Conservation (phyloP, 208 protist genomes). For the Strigomonas culicis region DNA sequence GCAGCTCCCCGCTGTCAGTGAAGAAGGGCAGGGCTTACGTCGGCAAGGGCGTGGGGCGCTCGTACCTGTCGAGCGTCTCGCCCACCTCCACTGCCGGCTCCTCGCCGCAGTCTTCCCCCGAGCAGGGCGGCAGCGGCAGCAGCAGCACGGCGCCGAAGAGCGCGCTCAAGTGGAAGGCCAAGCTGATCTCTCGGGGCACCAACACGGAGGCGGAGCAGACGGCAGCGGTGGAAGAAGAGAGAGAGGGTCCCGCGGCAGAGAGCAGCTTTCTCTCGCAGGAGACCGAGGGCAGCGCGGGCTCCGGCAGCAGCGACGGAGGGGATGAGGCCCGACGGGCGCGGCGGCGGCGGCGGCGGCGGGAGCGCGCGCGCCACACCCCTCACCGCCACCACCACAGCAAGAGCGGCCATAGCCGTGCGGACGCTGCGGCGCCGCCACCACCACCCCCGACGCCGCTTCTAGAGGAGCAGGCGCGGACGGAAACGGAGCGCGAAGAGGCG, state of each 20-base stretch:
- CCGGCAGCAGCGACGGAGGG: not conserved
- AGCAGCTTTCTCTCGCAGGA: too few relatives aligned
- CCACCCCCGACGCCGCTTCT: not conserved
- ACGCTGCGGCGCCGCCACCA: too few relatives aligned
- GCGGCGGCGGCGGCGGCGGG: not conserved
- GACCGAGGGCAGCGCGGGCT: too few relatives aligned
- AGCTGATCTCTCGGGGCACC: conserved; percentile 41
- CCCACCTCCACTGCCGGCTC: not conserved
- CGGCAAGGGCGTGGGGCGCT: not conserved
- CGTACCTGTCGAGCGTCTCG: not conserved
- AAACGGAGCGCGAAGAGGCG: conserved; percentile 10
- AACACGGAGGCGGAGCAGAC: conserved; percentile 13
- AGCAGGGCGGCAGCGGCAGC: not conserved
- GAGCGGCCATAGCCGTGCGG: not conserved
- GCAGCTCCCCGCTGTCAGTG: too few relatives aligned
- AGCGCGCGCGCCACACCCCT: not conserved
- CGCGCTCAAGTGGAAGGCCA: conserved; percentile 26
- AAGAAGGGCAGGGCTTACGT: too few relatives aligned
- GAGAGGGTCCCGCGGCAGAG: too few relatives aligned
- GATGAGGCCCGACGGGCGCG: not conserved
- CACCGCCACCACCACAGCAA: not conserved
- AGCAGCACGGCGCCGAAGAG: not conserved
- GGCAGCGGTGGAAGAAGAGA: not conserved
- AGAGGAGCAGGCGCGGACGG: not conserved
- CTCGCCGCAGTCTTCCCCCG: not conserved